Evolutionary conservation across 441 rosid species (phyloP), one percentile per base, ranked within the genome.

Genomic region (Dalechampia spathulata): DNA sequence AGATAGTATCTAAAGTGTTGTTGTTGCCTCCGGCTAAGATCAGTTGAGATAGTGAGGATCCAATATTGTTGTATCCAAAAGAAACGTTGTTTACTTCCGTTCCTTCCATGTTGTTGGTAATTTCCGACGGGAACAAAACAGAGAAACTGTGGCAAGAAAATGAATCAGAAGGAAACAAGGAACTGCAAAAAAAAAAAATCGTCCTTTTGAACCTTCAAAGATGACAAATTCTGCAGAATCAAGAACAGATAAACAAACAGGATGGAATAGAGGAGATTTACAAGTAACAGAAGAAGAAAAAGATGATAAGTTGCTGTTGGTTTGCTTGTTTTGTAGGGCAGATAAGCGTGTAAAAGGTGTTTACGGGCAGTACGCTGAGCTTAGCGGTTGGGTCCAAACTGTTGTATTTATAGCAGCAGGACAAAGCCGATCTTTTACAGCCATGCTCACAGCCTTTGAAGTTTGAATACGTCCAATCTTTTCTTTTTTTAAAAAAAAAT

Each of bases 1-100:
- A 88, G 44, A 91, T 80, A 9, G 96, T 83, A 46, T 91, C 98
- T 6, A 91, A 56, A 17, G 95, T 68, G n/a, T n/a, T n/a, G n/a
- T n/a, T n/a, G 58, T 75, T 68, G 40, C 96, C 98, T 50, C 89
- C 93, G 1, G 76, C 70, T 68, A 91, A 38, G 65, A 91, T 82
- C 55, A 88, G 76, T 23, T 83, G 77, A 2, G 96, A 91, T 14
- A 91, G 70, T 11, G 87, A 74, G n/a, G 84, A 67, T 52, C 88
- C 75, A 6, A 77, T 72, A 19, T 66, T 52, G 36, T 44, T 55
- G 19, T 64, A 55, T 21, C 64, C 58, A 38, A 47, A 16, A 42
- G 75, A 22, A 38, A 15, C n/a, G n/a, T n/a, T 28, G 39, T 39
- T 71, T 53, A 71, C 82, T 51, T 75, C 81, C 58, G 58, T 48